phyloP scores from a whole-genome alignment of 169 alveolate genomes.

The Theileria orientalis region DNA sequence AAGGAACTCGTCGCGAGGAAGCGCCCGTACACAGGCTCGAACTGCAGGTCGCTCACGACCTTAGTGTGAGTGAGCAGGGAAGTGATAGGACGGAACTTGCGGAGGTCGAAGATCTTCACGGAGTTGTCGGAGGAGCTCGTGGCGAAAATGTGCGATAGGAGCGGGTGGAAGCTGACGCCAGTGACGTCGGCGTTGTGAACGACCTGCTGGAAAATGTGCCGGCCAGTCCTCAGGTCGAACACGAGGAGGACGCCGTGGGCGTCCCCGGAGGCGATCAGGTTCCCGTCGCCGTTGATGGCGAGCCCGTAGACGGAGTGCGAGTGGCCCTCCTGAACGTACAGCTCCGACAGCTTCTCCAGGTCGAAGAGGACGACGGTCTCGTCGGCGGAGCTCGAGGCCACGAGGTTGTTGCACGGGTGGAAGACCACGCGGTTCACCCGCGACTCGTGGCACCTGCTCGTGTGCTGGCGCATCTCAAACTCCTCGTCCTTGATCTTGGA shows the following conservation, averaged over 20 bases:
- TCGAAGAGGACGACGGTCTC: slow-evolving; percentile 74
- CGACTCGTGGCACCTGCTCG: slow-evolving; percentile 65
- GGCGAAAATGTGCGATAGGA: slow-evolving; percentile 69
- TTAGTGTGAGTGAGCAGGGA: slow-evolving; percentile 74
- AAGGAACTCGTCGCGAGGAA: slow-evolving; percentile 75
- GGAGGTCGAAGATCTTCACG: slow-evolving; percentile 72
- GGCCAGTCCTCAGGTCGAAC: slow-evolving; percentile 77
- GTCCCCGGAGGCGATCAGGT: slow-evolving; percentile 74
- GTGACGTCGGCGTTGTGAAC: slow-evolving; percentile 72
- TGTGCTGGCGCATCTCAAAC: slow-evolving; percentile 42
- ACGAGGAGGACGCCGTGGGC: slow-evolving; percentile 70
- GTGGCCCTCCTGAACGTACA: slow-evolving; percentile 80
- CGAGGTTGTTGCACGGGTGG: slow-evolving; percentile 67
- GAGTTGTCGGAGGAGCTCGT: slow-evolving; percentile 75
- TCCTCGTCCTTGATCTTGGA: slow-evolving; percentile 5
- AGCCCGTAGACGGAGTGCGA: slow-evolving; percentile 66
- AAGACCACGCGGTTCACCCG: slow-evolving; percentile 70
- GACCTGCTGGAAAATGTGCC: slow-evolving; percentile 66
- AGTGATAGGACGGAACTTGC: slow-evolving; percentile 66
- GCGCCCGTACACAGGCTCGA: slow-evolving; percentile 77
- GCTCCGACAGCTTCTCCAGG: slow-evolving; percentile 59
- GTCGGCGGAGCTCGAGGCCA: slow-evolving; percentile 70
- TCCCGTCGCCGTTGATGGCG: slow-evolving; percentile 75
- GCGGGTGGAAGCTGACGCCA: slow-evolving; percentile 73
- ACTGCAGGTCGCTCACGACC: slow-evolving; percentile 72